phyloP scores from a whole-genome alignment of 2,329 filamentous ascomycete species.

The Xylariomycetidae sp. region DNA sequence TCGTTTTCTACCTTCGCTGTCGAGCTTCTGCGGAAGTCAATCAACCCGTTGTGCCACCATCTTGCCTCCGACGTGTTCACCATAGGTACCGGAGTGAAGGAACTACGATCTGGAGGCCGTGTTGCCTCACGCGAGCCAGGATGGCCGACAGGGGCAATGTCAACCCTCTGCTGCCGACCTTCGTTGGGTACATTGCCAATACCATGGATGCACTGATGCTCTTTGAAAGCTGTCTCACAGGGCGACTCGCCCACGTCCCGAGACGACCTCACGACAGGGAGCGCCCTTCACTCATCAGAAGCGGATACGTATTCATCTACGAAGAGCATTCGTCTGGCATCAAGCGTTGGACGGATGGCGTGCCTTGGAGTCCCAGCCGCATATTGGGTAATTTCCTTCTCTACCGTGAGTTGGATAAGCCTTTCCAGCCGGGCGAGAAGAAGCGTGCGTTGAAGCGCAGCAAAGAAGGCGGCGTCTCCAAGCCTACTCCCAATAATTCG shows the following conservation, averaged over 20 bases:
- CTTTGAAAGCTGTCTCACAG: conserved; percentile 71
- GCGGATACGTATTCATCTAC: conserved; percentile 85
- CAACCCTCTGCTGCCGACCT: conserved; percentile 54
- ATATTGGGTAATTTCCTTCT: conserved; percentile 81
- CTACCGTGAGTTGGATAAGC: conserved; percentile 74
- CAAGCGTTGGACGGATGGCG: conserved; percentile 89
- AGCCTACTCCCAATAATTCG: conserved; percentile 20
- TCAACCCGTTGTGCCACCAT: too few relatives aligned
- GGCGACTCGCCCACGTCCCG: conserved; percentile 66
- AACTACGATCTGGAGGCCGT: too few relatives aligned
- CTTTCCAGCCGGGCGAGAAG: conserved; percentile 77
- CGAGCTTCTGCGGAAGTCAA: too few relatives aligned
- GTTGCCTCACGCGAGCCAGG: too few relatives aligned
- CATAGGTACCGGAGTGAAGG: too few relatives aligned
- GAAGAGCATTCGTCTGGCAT: conserved; percentile 87
- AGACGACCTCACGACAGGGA: conserved; percentile 84
- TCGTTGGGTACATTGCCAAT: conserved; percentile 58
- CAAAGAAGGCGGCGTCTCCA: conserved; percentile 36
- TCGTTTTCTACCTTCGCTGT: too few relatives aligned
- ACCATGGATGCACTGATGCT: conserved; percentile 73
- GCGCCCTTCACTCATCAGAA: conserved; percentile 68
- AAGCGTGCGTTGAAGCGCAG: conserved; percentile 73
- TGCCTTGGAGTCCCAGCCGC: conserved; percentile 84
- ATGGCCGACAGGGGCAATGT: conserved; percentile 25
- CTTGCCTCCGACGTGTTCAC: too few relatives aligned